Base-by-base conservation (phyloP, 1,284 basidiomycete genomes). In the Leccinum pachyderme region DNA sequence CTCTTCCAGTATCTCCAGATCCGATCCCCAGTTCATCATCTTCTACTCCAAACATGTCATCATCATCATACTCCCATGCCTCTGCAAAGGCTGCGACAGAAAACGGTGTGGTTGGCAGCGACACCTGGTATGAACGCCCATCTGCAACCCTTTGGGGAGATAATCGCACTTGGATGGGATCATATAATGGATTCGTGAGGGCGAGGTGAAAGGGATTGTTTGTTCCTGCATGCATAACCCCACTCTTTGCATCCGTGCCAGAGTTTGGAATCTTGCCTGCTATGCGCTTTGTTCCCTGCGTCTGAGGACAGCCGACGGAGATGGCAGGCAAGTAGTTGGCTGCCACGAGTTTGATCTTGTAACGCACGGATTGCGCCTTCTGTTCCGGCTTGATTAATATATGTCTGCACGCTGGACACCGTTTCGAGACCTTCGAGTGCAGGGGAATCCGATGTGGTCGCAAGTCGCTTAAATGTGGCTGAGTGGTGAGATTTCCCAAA, bases 341-440 rank as follows among this genome's bases (percentile, higher is more conserved):
- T 0, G 96, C 97, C 47, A 96, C 91, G 47, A 98, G 86, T 72
- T 97, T 98, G 75, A 99, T 98, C 75, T 98, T 98, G 82, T 90
- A 98, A 6, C 92, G 84, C 32, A 92, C 89, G 6, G 91, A 93
- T 63, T 93, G 90, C 0, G 95, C 89, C 71, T 98, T 99, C 65
- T 95, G 91, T 70, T 99, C 97, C 1, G 97, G 97, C 68, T 98
- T 97, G 74, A 98, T 96, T 57, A 99, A 83, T 62, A 98, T 96
- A 73, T 98, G 96, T 13, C 91, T 87, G 70, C 97, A 99, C 2
- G 81, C 82, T 5, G 93, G 88, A 75, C 97, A 99, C 6, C 97
- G 90, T 73, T 98, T 98, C 3, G 94, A 94, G 49, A 91, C 83
- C 73, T 98, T 98, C 0, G 94, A 91, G 59, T 91, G 89, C 3